Evolutionary conservation across 1,284 basidiomycete species (phyloP).

Genomic region (Volvariella surrecta): DNA sequence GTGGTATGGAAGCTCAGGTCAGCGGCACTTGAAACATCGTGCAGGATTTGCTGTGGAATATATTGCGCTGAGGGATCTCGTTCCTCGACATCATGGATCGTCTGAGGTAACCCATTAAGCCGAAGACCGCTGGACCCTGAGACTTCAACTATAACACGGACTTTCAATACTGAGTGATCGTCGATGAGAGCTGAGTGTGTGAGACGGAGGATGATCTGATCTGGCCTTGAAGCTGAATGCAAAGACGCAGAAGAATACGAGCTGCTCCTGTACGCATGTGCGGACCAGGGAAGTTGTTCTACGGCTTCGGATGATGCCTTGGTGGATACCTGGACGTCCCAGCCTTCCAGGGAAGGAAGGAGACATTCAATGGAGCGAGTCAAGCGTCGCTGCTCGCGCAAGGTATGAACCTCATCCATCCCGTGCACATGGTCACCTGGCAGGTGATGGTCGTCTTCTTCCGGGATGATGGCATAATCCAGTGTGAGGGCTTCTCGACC

Average conservation of each 20-base stretch:
- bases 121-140: conserved; percentile 69
- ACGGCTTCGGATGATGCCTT: conserved; percentile 66
- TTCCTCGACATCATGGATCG: conserved; percentile 56
- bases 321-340: conserved; percentile 80
- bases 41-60: conserved; percentile 49
- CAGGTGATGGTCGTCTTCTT: conserved; percentile 46
- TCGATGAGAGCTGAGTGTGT: conserved; percentile 67
- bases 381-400: conserved; percentile 58
- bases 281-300: conserved; percentile 70
- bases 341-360: conserved; percentile 74
- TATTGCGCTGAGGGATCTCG: conserved; percentile 52
- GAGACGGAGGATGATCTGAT: conserved; percentile 61
- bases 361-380: conserved; percentile 75
- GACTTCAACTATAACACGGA: conserved; percentile 71
- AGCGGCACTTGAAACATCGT: conserved; percentile 62
- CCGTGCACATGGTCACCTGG: conserved; percentile 34
- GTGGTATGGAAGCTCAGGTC: conserved; percentile 58
- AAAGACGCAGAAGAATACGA: conserved; percentile 20
- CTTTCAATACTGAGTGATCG: conserved; percentile 71
- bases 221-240: conserved; percentile 28
- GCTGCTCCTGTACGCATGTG: conserved; percentile 49
- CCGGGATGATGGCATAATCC: conserved; percentile 83
- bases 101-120: conserved; percentile 76
- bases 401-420: conserved; percentile 49
- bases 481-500: conserved; percentile 76